Conservation (phyloP, 202 grass and related monocot genomes). For the Hordeum pubiflorum region DNA sequence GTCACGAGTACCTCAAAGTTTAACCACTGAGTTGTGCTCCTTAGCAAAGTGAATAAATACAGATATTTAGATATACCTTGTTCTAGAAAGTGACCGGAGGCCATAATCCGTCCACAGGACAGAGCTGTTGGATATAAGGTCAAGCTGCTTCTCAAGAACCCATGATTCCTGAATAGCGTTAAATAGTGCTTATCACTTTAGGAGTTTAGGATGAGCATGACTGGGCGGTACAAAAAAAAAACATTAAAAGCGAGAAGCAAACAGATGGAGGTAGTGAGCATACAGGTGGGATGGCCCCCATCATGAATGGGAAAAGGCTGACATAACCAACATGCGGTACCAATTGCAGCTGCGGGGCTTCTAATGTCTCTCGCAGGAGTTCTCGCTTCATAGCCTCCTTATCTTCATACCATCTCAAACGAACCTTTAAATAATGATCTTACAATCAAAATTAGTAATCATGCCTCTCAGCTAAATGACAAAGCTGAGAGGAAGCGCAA, state of each 20-base stretch:
- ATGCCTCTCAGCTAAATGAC: background rate
- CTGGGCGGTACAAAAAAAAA: background rate
- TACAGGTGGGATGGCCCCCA: slow-evolving; percentile 92
- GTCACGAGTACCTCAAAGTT: background rate
- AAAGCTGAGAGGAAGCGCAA: slow-evolving; percentile 21
- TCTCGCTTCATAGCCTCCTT: slow-evolving; percentile 53
- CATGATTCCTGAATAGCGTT: slow-evolving; percentile 54
- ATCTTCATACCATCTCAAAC: slow-evolving; percentile 76
- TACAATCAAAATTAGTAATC: slow-evolving; percentile 18
- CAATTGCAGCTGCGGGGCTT: slow-evolving; percentile 57
- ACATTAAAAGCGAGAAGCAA: slow-evolving; percentile 16
- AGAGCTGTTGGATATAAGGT: slow-evolving; percentile 79
- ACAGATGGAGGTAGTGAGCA: slow-evolving; percentile 23
- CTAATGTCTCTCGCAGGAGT: slow-evolving; percentile 71
- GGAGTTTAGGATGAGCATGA: slow-evolving; percentile 10
- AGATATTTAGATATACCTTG: slow-evolving; percentile 43
- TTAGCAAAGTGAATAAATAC: background rate
- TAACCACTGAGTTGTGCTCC: background rate
- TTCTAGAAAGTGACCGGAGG: slow-evolving; percentile 81
- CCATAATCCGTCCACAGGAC: slow-evolving; percentile 93
- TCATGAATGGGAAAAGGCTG: slow-evolving; percentile 94
- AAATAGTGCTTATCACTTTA: slow-evolving; percentile 9
- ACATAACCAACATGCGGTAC: slow-evolving; percentile 97
- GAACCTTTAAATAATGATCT: slow-evolving; percentile 49
- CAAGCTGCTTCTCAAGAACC: slow-evolving; percentile 80